These are phyloP conservation scores for Thelonectria discophora DNA, from an alignment of 2,329 filamentous ascomycete species.

Conservation along the genomic window DNA sequence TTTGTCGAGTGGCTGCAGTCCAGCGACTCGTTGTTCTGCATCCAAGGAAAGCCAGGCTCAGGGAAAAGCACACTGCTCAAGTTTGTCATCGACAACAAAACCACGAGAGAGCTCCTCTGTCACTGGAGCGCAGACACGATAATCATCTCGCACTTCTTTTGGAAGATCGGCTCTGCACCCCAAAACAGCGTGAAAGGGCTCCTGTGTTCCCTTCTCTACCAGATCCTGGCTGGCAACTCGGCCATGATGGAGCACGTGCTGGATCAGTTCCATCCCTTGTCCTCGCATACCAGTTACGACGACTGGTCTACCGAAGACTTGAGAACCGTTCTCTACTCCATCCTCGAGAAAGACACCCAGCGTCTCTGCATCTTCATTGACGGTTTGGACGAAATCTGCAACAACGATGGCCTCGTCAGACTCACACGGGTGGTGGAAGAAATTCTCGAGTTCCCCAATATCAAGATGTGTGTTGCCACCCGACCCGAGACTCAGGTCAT, in stretches of 20 bases:
- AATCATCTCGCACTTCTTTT: conserved; percentile 14
- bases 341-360: conserved; percentile 9
- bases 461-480: conserved; percentile 30
- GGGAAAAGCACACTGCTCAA: conserved; percentile 30
- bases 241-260: background rate
- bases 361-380: conserved; percentile 33
- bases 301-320: conserved; percentile 34
- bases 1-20: conserved; percentile 22
- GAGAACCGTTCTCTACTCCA: background rate
- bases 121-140: background rate
- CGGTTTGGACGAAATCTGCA: conserved; percentile 30
- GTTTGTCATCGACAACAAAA: conserved; percentile 7
- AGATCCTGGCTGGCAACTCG: conserved; percentile 3
- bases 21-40: background rate
- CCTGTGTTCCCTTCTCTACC: conserved; percentile 37
- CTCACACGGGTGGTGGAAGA: conserved; percentile 10
- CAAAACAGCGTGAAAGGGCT: conserved; percentile 39
- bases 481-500: conserved; percentile 21
- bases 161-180: conserved; percentile 9
- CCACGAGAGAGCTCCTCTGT: background rate
- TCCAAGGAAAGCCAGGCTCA: conserved; percentile 28
- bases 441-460: conserved; percentile 4
- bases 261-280: conserved; percentile 12
- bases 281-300: conserved; percentile 16
- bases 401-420: conserved; percentile 6